Evolutionary conservation across 2,329 filamentous ascomycete genomes (phyloP), one percentile per base, ranked within the genome.

Genomic region (Aspergillus eucalypticola): DNA sequence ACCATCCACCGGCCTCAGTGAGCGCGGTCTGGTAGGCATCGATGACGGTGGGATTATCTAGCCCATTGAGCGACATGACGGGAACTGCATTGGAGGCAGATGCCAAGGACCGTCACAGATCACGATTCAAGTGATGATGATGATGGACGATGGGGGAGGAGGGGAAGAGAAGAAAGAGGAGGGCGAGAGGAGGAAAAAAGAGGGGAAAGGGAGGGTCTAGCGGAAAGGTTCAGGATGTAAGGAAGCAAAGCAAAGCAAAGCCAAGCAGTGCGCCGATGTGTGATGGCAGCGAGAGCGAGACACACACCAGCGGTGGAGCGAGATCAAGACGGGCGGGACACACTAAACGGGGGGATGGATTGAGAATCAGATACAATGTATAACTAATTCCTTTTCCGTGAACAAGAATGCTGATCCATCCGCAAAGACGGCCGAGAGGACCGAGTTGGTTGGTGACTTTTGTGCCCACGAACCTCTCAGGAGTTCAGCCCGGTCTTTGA

Each of bases 1-100:
- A 98, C 95, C 95, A 99, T 89, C 92, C 93, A 81, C 92, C 93
- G 60, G 91, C 87, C 78, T 98, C 95, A 61, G 86, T 85, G 69
- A 88, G 82, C 59, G 91, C 90, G 69, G 86, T 82, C 73, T 93
- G 90, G 79, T 96, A 89, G 71, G 93, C 92, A 80, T 96, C 91
- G 78, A 88, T 86, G 79, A 99, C 85, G 73, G 87, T 85, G 69
- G 85, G 81, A 80, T 87, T 85, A 81, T 97, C 93, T 79, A 98
- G 84, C 66, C 95, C 95, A 87, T 96, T 96, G 78, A 98, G 84
- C 83, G 94, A 97, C 94, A 98, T 98, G 70, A 68, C 67, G 71
- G 67, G 69, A 69, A 67, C 72, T 66, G 72, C 75, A 78, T 78
- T 66, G 67, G 67, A 64, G 61, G 60, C 60, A 53, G 60, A 59